Percentiles rank a stretch among this genome's conserved stretches.
Evolutionary conservation across 352 stramenopile genomes (phyloP).

Genomic region (Pythium dissimile): DNA sequence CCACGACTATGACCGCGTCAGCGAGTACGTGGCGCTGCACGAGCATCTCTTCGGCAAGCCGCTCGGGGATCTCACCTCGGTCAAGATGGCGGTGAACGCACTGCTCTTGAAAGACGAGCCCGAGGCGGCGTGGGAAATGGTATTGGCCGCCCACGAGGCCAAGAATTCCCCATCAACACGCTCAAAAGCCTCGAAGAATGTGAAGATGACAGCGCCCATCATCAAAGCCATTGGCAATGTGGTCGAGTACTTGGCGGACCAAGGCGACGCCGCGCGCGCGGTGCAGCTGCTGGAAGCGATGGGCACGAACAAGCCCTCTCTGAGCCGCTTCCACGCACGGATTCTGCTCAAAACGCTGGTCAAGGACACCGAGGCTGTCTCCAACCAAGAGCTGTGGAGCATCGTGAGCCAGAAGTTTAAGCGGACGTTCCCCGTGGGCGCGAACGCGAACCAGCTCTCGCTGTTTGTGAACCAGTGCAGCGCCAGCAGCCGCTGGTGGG

Average conservation of each 20-base stretch:
- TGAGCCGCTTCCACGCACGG: constrained; percentile 14
- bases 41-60: constrained; percentile 6
- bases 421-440: not conserved
- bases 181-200: constrained; percentile 9
- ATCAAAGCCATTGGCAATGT: constrained; percentile 37
- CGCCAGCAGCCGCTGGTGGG: constrained; percentile 3
- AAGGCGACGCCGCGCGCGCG: constrained; percentile 32
- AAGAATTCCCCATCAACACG: constrained; percentile 11
- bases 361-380: constrained; percentile 8
- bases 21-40: constrained; percentile 21
- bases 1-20: constrained; percentile 45
- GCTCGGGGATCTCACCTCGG: constrained; percentile 4
- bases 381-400: not conserved
- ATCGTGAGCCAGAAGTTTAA: not conserved
- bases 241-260: constrained; percentile 40
- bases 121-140: constrained; percentile 34
- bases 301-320: constrained; percentile 33
- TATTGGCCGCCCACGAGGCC: constrained; percentile 27
- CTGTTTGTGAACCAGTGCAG: not conserved
- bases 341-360: constrained; percentile 36
- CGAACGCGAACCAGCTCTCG: not conserved
- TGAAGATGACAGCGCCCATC: not conserved
- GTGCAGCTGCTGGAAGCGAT: constrained; percentile 32
- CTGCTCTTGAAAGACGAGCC: constrained; percentile 48
- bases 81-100: constrained; percentile 58